Conservation (phyloP, 805 yeast species). For the Barnettozyma salicaria region DNA sequence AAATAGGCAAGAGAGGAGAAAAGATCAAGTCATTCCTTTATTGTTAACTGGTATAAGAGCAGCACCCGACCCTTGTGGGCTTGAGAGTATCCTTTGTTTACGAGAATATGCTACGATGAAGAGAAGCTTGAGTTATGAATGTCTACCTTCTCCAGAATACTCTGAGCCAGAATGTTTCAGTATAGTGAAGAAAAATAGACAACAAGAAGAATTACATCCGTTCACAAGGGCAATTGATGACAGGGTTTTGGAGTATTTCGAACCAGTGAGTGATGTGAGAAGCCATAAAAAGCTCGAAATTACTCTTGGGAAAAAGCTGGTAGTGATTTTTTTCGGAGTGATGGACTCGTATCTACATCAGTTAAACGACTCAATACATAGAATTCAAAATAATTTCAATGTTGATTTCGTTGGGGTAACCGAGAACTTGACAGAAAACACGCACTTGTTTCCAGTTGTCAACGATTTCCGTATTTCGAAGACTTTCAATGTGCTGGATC, state of each 20-base stretch:
- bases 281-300: slow-evolving; percentile 5
- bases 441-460: slow-evolving; percentile 18
- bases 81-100: too few species aligned
- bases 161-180: slow-evolving; percentile 8
- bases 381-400: slow-evolving; percentile 5
- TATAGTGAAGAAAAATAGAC: not conserved
- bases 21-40: too few species aligned
- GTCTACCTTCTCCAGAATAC: slow-evolving; percentile 18
- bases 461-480: slow-evolving; percentile 14
- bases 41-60: too few species aligned
- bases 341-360: slow-evolving; percentile 14
- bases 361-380: slow-evolving; percentile 6
- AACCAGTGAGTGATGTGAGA: not conserved
- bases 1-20: too few species aligned
- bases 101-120: too few species aligned
- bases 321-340: slow-evolving; percentile 24
- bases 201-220: slow-evolving; percentile 8
- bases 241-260: slow-evolving; percentile 11
- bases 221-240: slow-evolving; percentile 13
- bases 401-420: slow-evolving; percentile 21
- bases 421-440: slow-evolving; percentile 12
- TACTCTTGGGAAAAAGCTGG: slow-evolving; percentile 8
- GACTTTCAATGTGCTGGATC: slow-evolving; percentile 21
- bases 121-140: slow-evolving; percentile 7
- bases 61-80: too few species aligned